Base-by-base conservation (phyloP, 805 yeast species). In the Ogataea zsoltii region DNA sequence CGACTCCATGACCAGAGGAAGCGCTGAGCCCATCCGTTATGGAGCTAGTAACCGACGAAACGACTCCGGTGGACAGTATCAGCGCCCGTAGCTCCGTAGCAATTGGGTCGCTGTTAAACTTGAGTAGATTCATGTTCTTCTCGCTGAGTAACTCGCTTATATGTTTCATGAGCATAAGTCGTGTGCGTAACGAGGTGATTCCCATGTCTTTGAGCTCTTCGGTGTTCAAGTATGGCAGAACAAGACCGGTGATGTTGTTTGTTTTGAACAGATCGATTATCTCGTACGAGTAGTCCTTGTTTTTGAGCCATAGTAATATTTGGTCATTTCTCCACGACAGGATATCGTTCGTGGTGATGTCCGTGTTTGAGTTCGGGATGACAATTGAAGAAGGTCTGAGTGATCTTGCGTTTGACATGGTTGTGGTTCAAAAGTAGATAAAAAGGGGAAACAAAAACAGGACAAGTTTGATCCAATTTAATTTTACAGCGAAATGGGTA, bases 191-290 rank as follows among this genome's bases (percentile, higher is more conserved):
- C 28, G 71, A 68, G 5, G 49, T 45, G 1, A 86, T 74, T 2
- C 91, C 95, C 58, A 92, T 67, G 42, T 90, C 96, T 49, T 73
- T 70, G 35, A 91, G 76, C 59, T 89, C 94, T 7, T 76, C 79
- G 11, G 86, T 78, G 26, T 80, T 79, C 40, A 91, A 69, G 49
- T 79, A 82, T 2, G 88, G 81, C 41, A 92, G 67, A 3, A 86
- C 73, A 25, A 85, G 78, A 1, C 96, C 96, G 3, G 84, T 80
- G 41, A 88, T 78, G 54, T 82, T 82, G 63, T 88, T 78, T 2
- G 71, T 73, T 19, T 72, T 66, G 58, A 84, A 82, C 21, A 48
- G 38, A 18, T 54, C 64, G 17, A 64, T 45, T 7, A 63, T 51
- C 10, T 55, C 59, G 33, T 53, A 56, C 1, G 54, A 28, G 40